Evolutionary conservation across 805 yeast genomes (phyloP), one percentile per base, ranked within the genome.

Genomic region (Yamadazyma paraphyllophila): DNA sequence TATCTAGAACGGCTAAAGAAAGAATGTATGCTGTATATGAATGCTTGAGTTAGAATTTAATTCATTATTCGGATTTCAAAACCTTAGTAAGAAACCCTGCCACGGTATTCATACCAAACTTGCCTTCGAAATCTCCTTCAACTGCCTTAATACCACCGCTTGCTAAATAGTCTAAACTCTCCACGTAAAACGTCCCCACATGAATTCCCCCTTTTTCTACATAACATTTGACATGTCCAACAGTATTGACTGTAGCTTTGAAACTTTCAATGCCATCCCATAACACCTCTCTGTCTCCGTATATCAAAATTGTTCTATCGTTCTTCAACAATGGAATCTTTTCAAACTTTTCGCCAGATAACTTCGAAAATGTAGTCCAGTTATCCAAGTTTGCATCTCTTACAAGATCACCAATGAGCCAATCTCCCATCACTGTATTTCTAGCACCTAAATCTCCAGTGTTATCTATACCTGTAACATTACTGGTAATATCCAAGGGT

Each of bases 151-250:
- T 34, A n/a, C 50, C 52, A 2, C 66, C 66, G 4, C 44, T 29
- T n/a, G 60, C 54, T 27, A 56, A 39, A 49, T 51, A 66, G 46
- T 65, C 69, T n/a, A 63, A 52, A 36, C 64, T 52, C 49, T 67
- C 72, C 7, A 66, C 67, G 47, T 63, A 65, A 27, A 65, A 61
- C 45, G 64, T 39, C 2, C 63, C 59, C 32, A 63, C 71, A 50
- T 67, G 72, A 27, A 65, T 60, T 27, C 71, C 72, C 12, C 71
- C 70, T 4, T 55, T 53, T 41, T 67, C 72, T 10, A 60, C 39
- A 30, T 49, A 49, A 2, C 45, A 48, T 26, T 53, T 49, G 15
- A 66, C 41, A 17, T 54, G 52, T 24, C 57, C 61, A 5, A 55
- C 41, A 7, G 45, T 44, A 41, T 61, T 53, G 32, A 61, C 50